Evolutionary conservation across 495 filamentous ascomycete species (phyloP).

Genomic region (Talaromyces wortmannii): DNA sequence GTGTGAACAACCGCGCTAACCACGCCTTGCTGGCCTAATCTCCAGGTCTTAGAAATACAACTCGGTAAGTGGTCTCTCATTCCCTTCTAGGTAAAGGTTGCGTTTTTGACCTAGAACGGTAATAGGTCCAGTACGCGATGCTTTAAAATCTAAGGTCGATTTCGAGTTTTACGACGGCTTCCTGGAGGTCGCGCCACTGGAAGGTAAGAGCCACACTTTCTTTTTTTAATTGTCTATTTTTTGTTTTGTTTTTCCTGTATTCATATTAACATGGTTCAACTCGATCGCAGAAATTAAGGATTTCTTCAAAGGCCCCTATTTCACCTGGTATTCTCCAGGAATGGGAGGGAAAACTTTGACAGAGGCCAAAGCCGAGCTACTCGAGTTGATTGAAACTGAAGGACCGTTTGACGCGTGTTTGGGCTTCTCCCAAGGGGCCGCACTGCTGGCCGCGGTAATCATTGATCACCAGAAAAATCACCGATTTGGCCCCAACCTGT

Average conservation of each 20-base stretch:
- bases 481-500: constrained; percentile 17
- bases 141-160: not conserved
- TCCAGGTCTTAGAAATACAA: constrained; percentile 35
- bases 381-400: constrained; percentile 20
- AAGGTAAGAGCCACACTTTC: not conserved
- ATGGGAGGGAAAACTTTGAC: constrained; percentile 11
- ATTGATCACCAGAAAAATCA: constrained; percentile 24
- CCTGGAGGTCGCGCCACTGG: not conserved
- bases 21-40: not conserved
- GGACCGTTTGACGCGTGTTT: constrained; percentile 40
- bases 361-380: constrained; percentile 24
- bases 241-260: not conserved
- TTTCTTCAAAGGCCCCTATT: constrained; percentile 29
- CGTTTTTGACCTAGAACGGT: not conserved
- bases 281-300: constrained; percentile 23
- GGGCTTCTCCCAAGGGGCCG: constrained; percentile 39
- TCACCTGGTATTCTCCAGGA: constrained; percentile 26
- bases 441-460: constrained; percentile 27
- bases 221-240: not conserved
- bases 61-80: constrained; percentile 8
- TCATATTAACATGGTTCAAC: not conserved
- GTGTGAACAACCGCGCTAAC: not conserved
- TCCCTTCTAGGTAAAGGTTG: not conserved
- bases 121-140: not conserved
- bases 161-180: not conserved